Evolutionary conservation across 2,329 filamentous ascomycete species (phyloP).

Genomic region (Coniella vitis): DNA sequence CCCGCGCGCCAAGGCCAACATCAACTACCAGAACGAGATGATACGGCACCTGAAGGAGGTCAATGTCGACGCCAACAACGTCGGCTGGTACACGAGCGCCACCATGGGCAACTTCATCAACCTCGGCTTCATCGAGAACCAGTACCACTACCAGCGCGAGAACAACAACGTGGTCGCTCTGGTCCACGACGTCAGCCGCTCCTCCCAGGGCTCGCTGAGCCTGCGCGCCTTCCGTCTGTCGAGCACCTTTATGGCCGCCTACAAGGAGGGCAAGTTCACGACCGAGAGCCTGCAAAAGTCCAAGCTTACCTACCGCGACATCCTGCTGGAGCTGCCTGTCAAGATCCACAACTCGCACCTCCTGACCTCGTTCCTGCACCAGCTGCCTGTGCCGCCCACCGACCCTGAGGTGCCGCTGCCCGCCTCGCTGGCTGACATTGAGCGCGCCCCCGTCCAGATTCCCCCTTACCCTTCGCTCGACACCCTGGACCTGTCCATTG

Average conservation of each 20-base stretch:
- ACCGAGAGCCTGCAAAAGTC: conserved; percentile 95
- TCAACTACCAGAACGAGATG: conserved; percentile 90
- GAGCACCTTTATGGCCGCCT: conserved; percentile 79
- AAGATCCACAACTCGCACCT: conserved; percentile 95
- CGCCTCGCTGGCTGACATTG: conserved; percentile 70
- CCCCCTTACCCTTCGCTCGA: conserved; percentile 86
- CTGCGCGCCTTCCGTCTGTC: conserved; percentile 88
- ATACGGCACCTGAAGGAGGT: conserved; percentile 94
- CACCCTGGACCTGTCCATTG: conserved; percentile 83
- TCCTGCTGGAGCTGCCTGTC: conserved; percentile 84
- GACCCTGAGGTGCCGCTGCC: conserved; percentile 68
- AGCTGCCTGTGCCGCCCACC: conserved; percentile 65
- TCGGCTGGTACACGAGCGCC: conserved; percentile 97
- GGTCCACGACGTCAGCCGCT: conserved; percentile 92
- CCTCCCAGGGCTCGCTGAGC: conserved; percentile 83
- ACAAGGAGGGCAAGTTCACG: conserved; percentile 96
- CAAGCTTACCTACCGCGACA: conserved; percentile 88
- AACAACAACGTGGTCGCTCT: conserved; percentile 84
- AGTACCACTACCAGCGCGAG: conserved; percentile 93
- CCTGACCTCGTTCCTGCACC: conserved; percentile 90
- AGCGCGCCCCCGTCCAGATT: conserved; percentile 51
- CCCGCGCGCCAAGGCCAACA: conserved; percentile 85
- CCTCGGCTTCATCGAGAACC: conserved; percentile 92
- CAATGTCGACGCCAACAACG: conserved; percentile 95
- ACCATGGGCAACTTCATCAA: conserved; percentile 99